These are phyloP conservation scores for Leptographium lundbergii DNA, from an alignment of 2,329 filamentous ascomycete genomes.

Conservation along the genomic window DNA sequence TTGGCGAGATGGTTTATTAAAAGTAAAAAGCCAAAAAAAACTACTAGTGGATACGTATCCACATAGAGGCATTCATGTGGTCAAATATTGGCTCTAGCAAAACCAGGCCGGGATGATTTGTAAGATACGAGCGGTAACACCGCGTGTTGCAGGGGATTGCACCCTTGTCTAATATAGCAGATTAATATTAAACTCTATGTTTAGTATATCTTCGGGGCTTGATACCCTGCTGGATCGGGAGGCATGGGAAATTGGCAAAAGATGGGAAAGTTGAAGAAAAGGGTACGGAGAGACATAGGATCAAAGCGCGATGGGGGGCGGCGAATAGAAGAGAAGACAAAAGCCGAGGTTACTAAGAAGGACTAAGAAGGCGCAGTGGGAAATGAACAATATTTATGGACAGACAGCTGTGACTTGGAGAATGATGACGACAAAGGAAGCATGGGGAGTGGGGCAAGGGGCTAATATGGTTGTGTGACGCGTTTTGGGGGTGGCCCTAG, in stretches of 20 bases:
- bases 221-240: neutral
- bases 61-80: neutral
- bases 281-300: neutral
- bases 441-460: neutral
- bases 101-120: neutral
- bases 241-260: neutral
- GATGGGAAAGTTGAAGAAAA: neutral
- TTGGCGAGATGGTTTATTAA: too few species aligned
- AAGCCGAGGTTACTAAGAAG: neutral
- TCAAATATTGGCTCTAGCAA: neutral
- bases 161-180: neutral
- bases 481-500: neutral
- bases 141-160: neutral
- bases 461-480: neutral
- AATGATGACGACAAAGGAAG: neutral
- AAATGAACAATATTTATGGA: neutral
- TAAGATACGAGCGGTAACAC: neutral
- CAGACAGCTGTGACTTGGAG: neutral
- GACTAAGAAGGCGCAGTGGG: neutral
- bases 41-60: neutral
- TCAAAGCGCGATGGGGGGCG: too few species aligned
- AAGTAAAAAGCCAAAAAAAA: too few species aligned
- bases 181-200: neutral
- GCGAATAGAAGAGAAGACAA: neutral
- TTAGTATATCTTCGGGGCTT: neutral